Evolutionary conservation across 139 green algal genomes (phyloP).

Genomic region (Volvox africanus): DNA sequence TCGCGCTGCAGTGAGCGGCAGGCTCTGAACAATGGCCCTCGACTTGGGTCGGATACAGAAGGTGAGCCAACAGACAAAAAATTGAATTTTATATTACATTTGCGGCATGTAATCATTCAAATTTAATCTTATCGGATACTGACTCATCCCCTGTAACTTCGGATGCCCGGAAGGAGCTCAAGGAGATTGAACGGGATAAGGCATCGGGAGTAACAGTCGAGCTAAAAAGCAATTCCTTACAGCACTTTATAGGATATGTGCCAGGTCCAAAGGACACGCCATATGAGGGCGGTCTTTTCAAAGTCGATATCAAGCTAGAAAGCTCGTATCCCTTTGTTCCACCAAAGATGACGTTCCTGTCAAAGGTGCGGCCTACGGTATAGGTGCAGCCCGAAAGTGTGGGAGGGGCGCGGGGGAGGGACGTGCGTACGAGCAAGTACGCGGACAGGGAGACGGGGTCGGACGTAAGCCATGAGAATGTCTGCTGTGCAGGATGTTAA

Average conservation of each 20-base stretch:
- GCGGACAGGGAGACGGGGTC: too few relatives aligned
- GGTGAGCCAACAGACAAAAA: background rate
- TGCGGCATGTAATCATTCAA: too few relatives aligned
- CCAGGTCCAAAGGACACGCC: slow-evolving; percentile 90
- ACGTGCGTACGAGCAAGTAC: background rate
- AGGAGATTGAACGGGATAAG: slow-evolving; percentile 85
- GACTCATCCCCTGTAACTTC: too few relatives aligned
- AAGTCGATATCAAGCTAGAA: slow-evolving; percentile 89
- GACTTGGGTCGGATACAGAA: slow-evolving; percentile 33
- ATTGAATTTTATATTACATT: too few relatives aligned
- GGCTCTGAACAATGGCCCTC: background rate
- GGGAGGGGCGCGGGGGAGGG: background rate
- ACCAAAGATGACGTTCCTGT: slow-evolving; percentile 98
- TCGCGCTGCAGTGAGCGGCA: too few relatives aligned
- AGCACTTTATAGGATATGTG: slow-evolving; percentile 75
- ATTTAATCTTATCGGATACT: too few relatives aligned
- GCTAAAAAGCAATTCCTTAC: slow-evolving; percentile 73
- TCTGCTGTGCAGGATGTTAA: too few relatives aligned
- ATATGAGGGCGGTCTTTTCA: slow-evolving; percentile 85
- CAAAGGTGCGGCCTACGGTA: slow-evolving; percentile 79
- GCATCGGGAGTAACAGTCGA: slow-evolving; percentile 86
- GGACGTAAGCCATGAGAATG: too few relatives aligned
- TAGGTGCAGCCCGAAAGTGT: background rate
- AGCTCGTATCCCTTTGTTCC: slow-evolving; percentile 97
- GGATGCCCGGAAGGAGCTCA: slow-evolving; percentile 82